Evolutionary conservation across 495 filamentous ascomycete genomes (phyloP), one percentile per base, ranked within the genome.

Genomic region (Podospora pseudoanserina): DNA sequence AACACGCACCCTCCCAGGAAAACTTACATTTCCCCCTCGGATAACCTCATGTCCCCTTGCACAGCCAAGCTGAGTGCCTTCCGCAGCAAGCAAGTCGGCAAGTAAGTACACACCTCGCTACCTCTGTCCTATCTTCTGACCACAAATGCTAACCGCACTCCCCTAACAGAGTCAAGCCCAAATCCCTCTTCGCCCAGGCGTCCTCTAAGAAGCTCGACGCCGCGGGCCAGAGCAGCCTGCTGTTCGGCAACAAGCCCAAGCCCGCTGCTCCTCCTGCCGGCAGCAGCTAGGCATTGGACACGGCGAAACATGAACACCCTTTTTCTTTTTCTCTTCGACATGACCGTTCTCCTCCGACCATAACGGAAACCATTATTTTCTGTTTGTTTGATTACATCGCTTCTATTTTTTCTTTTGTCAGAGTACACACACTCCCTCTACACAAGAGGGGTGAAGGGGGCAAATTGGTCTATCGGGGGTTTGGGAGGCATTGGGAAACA

Each of bases 11-110:
- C 20, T 19, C 30, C 7, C 30, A 82, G 87, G 65, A 86, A 87
- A 73, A 80, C 85, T 67, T 97, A 96, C 80, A 82, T 97, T 75
- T 95, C 91, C n/a, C 94, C 94, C 0, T 95, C 92, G 13, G 94
- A 97, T 75, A 90, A 87, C 76, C 92, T 97, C 79, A 90, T 96
- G 90, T 93, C 90, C 68, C 94, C 94, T 18, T 94, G 92, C 79
- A 93, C 92, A n/a, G 89, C 91, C 80, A 97, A 97, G 80, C 79
- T 97, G 73, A 90, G 83, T 64, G 89, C 91, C 60, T 87, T 94
- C 76, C 92, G 93, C 82, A 90, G 86, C 76, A 94, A 94, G 84
- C 89, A 90, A 53, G 90, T 91, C 72, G 78, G 79, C 71, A 91
- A 90, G 87, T 89, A 80, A 75, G 86, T 84, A 34, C 58, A 13